Base-by-base conservation (phyloP, 495 filamentous ascomycete species). In the Xylaria nigripes region DNA sequence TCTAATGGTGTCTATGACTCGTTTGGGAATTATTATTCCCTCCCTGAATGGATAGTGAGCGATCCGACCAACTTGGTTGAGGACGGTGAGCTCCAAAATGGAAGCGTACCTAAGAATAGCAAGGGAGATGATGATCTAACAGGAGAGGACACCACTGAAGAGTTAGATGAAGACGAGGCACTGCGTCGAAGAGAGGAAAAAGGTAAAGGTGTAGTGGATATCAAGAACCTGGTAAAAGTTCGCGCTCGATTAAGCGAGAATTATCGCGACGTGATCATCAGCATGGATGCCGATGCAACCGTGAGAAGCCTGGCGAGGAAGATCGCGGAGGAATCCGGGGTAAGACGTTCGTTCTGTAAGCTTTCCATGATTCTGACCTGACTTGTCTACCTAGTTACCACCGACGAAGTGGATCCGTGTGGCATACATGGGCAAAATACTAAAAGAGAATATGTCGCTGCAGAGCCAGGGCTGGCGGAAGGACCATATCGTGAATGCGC, bases 1-100 rank as follows among this genome's bases (percentile, higher is more conserved):
- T 79, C 79, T 15, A 76, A 85, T 38, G 90, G 90, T 2, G 83
- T 79, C 7, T 96, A 90, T 59, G 91, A 96, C 69, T 75, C 83
- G 38, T 70, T 81, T 42, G 91, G 91, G 0, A 83, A 82, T 41
- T 75, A 85, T 51, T 96, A 96, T 65, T 72, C 80, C 7, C 58
- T 96, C 18, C 88, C 88, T 6, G 81, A 84, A 62, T 85, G 86
- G 67, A 79, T 93, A 22, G 82, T 91, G 8, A 73, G 78, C 47
- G 86, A 91, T 66, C 91, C 91, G 6, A 68, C 70, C 42, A 91
- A 94, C 59, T 62, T 94, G 5, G 69, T 77, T 0, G 67, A 76
- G 58, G 72, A 72, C 21, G 62, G 58, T 0, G 59, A 53, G 2
- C 40, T 45, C n/a, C 69, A 55, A 27, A 56, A 6, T 9, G 48